A percentile compares a stretch with the other conserved stretches of the same genome.
phyloP scores from a whole-genome alignment of 345 rosid genomes.

The Pistacia integerrima region DNA sequence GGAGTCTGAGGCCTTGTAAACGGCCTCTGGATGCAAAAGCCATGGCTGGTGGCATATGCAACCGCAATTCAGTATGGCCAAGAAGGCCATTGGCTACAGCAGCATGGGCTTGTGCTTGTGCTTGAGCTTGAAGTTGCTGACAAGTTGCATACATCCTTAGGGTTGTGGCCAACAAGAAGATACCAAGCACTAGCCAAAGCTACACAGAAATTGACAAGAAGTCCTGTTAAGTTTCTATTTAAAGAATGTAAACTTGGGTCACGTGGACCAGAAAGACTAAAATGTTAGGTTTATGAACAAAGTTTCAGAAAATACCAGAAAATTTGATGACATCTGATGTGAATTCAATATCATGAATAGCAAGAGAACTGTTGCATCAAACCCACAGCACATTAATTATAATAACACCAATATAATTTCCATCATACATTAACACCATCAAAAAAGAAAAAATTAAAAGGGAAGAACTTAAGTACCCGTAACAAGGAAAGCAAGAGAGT shows the following conservation, averaged over 20 bases:
- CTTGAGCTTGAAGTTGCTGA: slow-evolving; percentile 95
- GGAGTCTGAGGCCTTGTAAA: slow-evolving; percentile 92
- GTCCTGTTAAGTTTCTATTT: background rate
- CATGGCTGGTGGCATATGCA: slow-evolving; percentile 90
- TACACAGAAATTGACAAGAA: slow-evolving; percentile 32
- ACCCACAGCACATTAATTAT: slow-evolving; percentile 20
- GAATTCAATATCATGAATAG: slow-evolving; percentile 94
- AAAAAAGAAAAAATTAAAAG: background rate
- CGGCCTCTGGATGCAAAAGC: slow-evolving; percentile 91
- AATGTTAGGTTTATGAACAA: background rate
- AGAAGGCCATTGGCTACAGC: slow-evolving; percentile 85
- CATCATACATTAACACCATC: background rate
- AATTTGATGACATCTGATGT: slow-evolving; percentile 91
- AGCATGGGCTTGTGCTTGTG: slow-evolving; percentile 92
- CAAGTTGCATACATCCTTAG: slow-evolving; percentile 95
- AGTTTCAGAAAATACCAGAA: slow-evolving; percentile 58
- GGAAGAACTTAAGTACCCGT: slow-evolving; percentile 53
- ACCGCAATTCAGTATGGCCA: slow-evolving; percentile 82
- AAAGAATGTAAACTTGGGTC: background rate
- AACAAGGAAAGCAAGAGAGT: slow-evolving; percentile 88
- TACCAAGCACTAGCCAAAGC: slow-evolving; percentile 95
- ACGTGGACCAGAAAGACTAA: slow-evolving; percentile 8
- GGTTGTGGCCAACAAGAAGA: slow-evolving; percentile 86
- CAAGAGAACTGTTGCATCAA: slow-evolving; percentile 66
- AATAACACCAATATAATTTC: background rate